Percentiles rank a stretch among this genome's conserved stretches.
Conservation (phyloP, 305 asterid genomes). For the Solanum hybrid region DNA sequence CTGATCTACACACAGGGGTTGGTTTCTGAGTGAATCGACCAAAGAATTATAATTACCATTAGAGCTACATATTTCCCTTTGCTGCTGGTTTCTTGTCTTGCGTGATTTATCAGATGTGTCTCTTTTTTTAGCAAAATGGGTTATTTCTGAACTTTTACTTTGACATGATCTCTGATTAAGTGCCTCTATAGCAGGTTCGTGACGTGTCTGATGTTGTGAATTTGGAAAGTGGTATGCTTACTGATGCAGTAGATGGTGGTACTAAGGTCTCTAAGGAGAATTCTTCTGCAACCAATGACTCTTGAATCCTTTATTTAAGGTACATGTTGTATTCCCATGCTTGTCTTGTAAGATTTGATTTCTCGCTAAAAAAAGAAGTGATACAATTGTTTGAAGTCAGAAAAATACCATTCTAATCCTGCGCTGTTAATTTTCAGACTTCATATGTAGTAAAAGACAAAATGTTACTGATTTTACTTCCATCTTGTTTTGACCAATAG, state of each 20-base stretch:
- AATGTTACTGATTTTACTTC: neutral
- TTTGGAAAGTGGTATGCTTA: constrained; percentile 11
- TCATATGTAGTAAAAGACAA: neutral
- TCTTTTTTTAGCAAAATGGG: neutral
- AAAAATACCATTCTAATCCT: neutral
- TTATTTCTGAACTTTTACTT: constrained; percentile 2
- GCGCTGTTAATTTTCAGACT: neutral
- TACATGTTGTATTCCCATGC: neutral
- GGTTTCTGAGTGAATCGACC: neutral
- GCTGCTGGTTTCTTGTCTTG: neutral
- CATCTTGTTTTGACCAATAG: neutral
- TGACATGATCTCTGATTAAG: neutral
- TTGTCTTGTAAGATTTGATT: neutral
- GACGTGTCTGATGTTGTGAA: constrained; percentile 13
- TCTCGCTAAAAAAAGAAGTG: neutral
- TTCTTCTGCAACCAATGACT: constrained; percentile 13
- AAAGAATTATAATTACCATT: neutral
- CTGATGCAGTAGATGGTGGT: constrained; percentile 4
- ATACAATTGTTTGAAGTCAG: neutral
- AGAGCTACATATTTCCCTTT: neutral
- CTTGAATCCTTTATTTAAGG: constrained; percentile 16
- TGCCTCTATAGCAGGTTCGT: constrained; percentile 9
- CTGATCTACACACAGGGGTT: neutral
- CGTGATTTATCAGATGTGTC: neutral
- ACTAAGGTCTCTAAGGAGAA: constrained; percentile 11